Conservation (phyloP, 306 rosid genomes). For the Fragaria ananassa region DNA sequence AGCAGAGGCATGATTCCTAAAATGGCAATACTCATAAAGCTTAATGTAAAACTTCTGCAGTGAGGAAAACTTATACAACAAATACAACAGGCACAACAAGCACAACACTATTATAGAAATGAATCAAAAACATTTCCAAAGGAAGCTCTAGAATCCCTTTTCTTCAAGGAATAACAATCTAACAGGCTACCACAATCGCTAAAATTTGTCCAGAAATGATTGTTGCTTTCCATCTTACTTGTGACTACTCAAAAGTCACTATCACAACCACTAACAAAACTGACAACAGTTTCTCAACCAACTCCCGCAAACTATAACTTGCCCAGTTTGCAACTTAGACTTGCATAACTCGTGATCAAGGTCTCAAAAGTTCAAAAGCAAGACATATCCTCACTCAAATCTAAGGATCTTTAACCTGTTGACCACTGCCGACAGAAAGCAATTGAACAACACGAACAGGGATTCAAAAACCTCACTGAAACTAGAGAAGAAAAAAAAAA, state of each 20-base stretch:
- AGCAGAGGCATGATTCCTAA: background rate
- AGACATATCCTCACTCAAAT: background rate
- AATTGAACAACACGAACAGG: background rate
- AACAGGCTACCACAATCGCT: background rate
- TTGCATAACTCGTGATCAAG: constrained; percentile 8
- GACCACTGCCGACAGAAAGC: constrained; percentile 10
- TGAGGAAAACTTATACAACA: background rate
- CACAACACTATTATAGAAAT: background rate
- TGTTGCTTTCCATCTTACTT: background rate
- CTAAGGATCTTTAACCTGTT: background rate
- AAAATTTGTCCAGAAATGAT: background rate
- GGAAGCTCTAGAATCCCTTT: background rate
- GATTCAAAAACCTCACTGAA: background rate
- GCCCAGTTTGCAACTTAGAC: background rate
- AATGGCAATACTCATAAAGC: constrained; percentile 5
- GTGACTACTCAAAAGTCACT: background rate
- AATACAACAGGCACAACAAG: background rate
- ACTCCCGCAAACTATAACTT: background rate
- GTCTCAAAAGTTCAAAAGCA: background rate
- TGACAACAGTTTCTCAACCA: background rate
- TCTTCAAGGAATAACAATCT: background rate
- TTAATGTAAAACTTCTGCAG: background rate
- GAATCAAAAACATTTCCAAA: background rate
- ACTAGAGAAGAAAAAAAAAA: background rate
- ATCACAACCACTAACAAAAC: background rate